Evolutionary conservation across 495 filamentous ascomycete species (phyloP).

Genomic region (Talaromyces liani): DNA sequence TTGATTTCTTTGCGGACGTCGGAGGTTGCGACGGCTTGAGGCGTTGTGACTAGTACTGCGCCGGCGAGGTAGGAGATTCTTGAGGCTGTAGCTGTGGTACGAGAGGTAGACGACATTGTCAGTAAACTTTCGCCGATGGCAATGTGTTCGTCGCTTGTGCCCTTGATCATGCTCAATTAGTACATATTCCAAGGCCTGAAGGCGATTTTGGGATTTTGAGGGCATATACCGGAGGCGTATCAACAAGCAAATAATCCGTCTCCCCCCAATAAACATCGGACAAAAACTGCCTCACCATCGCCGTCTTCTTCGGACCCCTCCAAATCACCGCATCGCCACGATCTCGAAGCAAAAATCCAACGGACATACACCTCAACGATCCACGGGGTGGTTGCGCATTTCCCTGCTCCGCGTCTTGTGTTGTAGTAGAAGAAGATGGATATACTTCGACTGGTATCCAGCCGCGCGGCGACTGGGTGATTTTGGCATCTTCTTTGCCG

Average conservation of each 20-base stretch:
- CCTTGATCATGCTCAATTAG: constrained; percentile 20
- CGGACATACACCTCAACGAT: constrained; percentile 79
- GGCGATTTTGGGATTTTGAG: neutral
- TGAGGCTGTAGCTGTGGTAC: constrained; percentile 13
- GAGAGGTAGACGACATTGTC: constrained; percentile 34
- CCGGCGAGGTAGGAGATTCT: constrained; percentile 51
- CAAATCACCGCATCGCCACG: constrained; percentile 90
- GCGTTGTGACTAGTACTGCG: constrained; percentile 91
- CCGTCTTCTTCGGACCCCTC: constrained; percentile 97
- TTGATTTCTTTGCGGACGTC: constrained; percentile 96
- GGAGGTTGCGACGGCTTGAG: constrained; percentile 85
- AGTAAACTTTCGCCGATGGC: constrained; percentile 82
- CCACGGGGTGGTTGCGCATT: constrained; percentile 30
- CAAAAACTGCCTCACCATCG: constrained; percentile 95
- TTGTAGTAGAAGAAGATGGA: constrained; percentile 30
- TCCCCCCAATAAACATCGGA: constrained; percentile 86
- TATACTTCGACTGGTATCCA: constrained; percentile 88
- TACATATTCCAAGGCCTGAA: neutral
- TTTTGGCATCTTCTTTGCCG: constrained; percentile 78
- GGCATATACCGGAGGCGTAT: constrained; percentile 64
- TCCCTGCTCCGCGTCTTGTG: constrained; percentile 10
- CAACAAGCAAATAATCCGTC: constrained; percentile 84
- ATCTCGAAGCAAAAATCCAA: constrained; percentile 80
- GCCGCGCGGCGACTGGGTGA: constrained; percentile 79
- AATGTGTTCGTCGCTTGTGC: constrained; percentile 96